A percentile compares a stretch with the other conserved stretches of the same genome.
These are phyloP conservation scores for Chalaropsis thielavioides DNA, from an alignment of 2,329 filamentous ascomycete genomes.

Conservation along the genomic window DNA sequence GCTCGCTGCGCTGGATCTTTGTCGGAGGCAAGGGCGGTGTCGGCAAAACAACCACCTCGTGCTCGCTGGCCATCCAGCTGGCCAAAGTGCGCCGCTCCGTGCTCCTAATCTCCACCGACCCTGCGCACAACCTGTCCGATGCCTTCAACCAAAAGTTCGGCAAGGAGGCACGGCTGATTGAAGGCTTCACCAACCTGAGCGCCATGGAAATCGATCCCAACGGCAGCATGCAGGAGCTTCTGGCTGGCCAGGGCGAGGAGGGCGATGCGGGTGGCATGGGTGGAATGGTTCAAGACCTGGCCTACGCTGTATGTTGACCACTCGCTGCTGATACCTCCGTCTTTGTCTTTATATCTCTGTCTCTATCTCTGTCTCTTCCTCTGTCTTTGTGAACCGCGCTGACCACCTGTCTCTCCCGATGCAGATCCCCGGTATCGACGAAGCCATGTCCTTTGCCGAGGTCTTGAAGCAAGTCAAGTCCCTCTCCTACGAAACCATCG, in stretches of 20 bases:
- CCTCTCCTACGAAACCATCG: slow-evolving; percentile 95
- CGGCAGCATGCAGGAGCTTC: slow-evolving; percentile 87
- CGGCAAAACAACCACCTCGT: slow-evolving; percentile 98
- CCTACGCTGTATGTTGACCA: slow-evolving; percentile 74
- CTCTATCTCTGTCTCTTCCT: background rate
- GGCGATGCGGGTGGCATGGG: slow-evolving; percentile 59
- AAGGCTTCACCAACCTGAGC: slow-evolving; percentile 84
- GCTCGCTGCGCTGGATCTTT: slow-evolving; percentile 94
- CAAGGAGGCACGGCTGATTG: slow-evolving; percentile 86
- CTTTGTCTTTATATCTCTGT: slow-evolving; percentile 1
- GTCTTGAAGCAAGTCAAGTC: slow-evolving; percentile 99
- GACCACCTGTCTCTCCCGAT: background rate
- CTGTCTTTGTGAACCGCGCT: background rate
- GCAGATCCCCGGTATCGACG: slow-evolving; percentile 93
- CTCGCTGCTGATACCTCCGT: background rate
- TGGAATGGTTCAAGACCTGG: slow-evolving; percentile 96
- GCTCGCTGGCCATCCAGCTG: slow-evolving; percentile 94
- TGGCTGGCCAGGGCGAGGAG: slow-evolving; percentile 63
- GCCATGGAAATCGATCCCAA: slow-evolving; percentile 99
- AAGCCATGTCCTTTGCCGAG: slow-evolving; percentile 99
- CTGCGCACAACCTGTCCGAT: slow-evolving; percentile 93
- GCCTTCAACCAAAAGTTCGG: slow-evolving; percentile 98
- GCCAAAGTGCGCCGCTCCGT: slow-evolving; percentile 90
- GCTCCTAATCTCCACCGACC: slow-evolving; percentile 94
- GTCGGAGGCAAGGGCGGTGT: slow-evolving; percentile 97